These are phyloP conservation scores for Apiospora sp. DNA, from an alignment of 2,329 filamentous ascomycete genomes.

Conservation along the genomic window DNA sequence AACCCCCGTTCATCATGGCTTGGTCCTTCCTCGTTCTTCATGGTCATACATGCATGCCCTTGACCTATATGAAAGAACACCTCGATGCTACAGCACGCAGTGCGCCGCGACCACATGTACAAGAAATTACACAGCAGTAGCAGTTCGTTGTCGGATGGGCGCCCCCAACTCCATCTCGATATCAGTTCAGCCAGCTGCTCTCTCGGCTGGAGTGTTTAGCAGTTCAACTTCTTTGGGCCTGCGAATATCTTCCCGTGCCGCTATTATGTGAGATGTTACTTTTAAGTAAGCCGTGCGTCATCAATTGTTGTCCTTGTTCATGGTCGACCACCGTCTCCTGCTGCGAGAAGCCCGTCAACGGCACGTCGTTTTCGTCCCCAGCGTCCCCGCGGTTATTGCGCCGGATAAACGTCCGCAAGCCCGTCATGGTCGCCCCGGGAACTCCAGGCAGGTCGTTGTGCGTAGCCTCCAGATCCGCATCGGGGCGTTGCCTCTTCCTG, in stretches of 20 bases:
- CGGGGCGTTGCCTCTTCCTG: background rate
- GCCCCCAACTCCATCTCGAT: background rate
- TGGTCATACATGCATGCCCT: too few relatives aligned
- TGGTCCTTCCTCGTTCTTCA: too few relatives aligned
- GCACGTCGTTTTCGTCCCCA: background rate
- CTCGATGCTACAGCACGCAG: too few relatives aligned
- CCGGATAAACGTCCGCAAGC: background rate
- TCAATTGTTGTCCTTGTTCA: background rate
- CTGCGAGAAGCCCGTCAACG: background rate
- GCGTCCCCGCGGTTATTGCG: background rate
- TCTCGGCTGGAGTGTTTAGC: background rate
- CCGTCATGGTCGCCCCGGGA: background rate
- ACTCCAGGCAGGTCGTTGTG: background rate
- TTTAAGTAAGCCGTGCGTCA: background rate
- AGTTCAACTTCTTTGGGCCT: too few relatives aligned
- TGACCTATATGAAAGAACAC: too few relatives aligned
- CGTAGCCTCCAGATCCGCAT: background rate
- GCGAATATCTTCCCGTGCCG: background rate
- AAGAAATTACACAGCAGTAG: too few relatives aligned
- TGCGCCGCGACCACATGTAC: too few relatives aligned
- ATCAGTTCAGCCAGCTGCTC: background rate
- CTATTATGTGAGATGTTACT: background rate
- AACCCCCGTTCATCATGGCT: too few relatives aligned
- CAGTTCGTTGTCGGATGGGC: too few relatives aligned
- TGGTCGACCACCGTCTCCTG: background rate